A percentile compares a stretch with the other conserved stretches of the same genome.
Conservation (phyloP, 2,329 filamentous ascomycete species). For the Fusarium virguliforme region DNA sequence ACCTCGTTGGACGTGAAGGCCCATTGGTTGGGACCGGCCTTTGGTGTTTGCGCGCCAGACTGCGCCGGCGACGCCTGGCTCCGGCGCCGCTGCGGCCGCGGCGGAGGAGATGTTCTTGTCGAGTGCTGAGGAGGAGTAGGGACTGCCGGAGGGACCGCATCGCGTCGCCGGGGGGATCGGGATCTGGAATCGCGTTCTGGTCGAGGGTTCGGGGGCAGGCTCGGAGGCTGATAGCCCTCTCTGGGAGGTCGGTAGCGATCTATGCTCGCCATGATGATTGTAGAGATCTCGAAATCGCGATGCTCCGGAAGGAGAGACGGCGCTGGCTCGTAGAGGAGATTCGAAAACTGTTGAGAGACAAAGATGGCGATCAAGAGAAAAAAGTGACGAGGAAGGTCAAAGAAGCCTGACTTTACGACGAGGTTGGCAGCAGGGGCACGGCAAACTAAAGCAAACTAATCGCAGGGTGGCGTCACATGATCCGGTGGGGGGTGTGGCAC, state of each 20-base stretch:
- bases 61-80: conserved; percentile 62
- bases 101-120: conserved; percentile 70
- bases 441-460: conserved; percentile 45
- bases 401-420: conserved; percentile 45
- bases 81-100: conserved; percentile 63
- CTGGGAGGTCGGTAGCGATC: conserved; percentile 72
- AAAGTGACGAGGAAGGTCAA: conserved; percentile 40
- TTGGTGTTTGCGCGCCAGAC: conserved; percentile 58
- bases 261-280: conserved; percentile 70
- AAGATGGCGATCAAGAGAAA: conserved; percentile 35
- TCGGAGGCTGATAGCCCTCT: conserved; percentile 72
- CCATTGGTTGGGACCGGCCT: conserved; percentile 78
- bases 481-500: conserved; percentile 28
- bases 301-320: conserved; percentile 37
- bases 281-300: conserved; percentile 49
- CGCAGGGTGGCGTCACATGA: conserved; percentile 45
- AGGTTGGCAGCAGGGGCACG: conserved; percentile 47
- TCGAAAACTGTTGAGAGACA: conserved; percentile 24
- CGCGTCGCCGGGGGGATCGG: conserved; percentile 64
- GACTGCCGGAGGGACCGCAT: conserved; percentile 71
- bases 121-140: conserved; percentile 73
- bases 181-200: conserved; percentile 66
- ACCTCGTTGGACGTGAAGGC: conserved; percentile 89
- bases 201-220: conserved; percentile 58
- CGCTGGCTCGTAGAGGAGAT: conserved; percentile 48